Evolutionary conservation across 495 filamentous ascomycete species (phyloP).

Genomic region (Xylaria telfairii): DNA sequence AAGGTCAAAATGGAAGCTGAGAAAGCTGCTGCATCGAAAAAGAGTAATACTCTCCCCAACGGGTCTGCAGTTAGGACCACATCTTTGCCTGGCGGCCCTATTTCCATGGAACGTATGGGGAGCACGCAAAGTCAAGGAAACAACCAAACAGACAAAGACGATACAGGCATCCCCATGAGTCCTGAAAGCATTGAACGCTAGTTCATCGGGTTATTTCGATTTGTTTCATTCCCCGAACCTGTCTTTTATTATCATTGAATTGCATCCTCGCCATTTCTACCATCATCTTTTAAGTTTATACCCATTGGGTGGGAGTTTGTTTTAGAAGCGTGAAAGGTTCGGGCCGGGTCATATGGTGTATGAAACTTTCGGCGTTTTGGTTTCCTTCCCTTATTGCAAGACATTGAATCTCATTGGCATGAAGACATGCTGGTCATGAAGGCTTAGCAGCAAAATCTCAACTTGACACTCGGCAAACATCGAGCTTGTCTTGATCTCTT

Average conservation of each 20-base stretch:
- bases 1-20: constrained; percentile 46
- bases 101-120: constrained; percentile 56
- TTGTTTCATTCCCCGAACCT: neutral
- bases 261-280: constrained; percentile 15
- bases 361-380: constrained; percentile 20
- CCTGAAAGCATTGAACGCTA: constrained; percentile 65
- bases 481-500: constrained; percentile 15
- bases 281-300: constrained; percentile 23
- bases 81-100: constrained; percentile 32
- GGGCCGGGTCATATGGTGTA: constrained; percentile 11
- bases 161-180: constrained; percentile 66
- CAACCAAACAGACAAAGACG: constrained; percentile 62
- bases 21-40: constrained; percentile 55
- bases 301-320: constrained; percentile 30
- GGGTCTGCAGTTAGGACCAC: constrained; percentile 34
- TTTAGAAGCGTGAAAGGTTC: constrained; percentile 24
- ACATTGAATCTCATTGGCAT: constrained; percentile 9
- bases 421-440: neutral
- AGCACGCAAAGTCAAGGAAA: constrained; percentile 59
- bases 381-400: constrained; percentile 13
- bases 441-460: constrained; percentile 4
- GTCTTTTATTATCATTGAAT: neutral
- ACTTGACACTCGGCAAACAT: neutral
- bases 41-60: constrained; percentile 41
- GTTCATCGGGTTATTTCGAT: neutral